phyloP scores from a whole-genome alignment of 306 rosid genomes.

The Quercus bicolor region DNA sequence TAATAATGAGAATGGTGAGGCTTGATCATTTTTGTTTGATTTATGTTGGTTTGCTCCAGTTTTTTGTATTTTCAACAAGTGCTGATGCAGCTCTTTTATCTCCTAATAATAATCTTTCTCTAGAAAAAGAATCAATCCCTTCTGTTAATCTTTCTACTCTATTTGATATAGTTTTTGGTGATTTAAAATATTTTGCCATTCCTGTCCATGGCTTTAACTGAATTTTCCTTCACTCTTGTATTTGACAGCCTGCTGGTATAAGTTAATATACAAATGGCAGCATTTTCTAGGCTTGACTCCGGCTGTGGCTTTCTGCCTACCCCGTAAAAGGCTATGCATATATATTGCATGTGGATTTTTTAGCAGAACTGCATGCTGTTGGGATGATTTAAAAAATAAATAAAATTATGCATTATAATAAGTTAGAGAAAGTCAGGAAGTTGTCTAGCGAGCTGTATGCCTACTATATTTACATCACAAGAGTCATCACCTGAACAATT shows the following conservation, averaged over 20 bases:
- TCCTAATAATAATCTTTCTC: background rate
- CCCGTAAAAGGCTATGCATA: background rate
- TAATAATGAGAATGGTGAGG: too few relatives aligned
- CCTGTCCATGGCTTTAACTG: background rate
- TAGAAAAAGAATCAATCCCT: background rate
- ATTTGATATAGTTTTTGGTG: background rate
- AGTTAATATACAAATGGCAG: background rate
- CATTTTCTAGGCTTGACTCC: background rate
- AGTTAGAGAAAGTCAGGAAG: background rate
- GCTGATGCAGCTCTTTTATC: background rate
- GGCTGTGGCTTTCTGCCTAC: background rate
- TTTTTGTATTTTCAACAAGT: background rate
- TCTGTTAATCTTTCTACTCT: background rate
- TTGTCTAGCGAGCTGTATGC: background rate
- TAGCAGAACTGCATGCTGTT: background rate
- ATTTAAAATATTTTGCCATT: background rate
- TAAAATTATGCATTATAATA: background rate
- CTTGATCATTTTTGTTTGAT: background rate
- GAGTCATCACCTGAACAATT: background rate
- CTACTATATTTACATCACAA: background rate
- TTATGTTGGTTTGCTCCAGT: background rate
- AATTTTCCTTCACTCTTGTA: background rate
- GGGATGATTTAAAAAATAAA: background rate
- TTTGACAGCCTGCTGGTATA: background rate
- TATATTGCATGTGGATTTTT: background rate